phyloP scores from a whole-genome alignment of 371 early-diverging fungal genomes.

The Rhizomucor pusillus region DNA sequence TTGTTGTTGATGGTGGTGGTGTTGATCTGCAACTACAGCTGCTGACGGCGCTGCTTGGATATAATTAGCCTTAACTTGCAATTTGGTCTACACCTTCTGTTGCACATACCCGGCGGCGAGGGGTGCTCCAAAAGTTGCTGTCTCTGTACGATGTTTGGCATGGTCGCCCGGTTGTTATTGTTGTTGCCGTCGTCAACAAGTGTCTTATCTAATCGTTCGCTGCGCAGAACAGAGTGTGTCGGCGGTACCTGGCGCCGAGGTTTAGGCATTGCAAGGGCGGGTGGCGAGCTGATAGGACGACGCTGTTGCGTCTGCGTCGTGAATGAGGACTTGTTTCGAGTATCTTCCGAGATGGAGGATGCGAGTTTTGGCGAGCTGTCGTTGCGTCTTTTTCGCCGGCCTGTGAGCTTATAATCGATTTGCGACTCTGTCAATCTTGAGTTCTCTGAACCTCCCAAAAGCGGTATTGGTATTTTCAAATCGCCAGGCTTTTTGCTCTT shows the following conservation, averaged over 20 bases:
- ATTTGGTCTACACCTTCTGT: not conserved
- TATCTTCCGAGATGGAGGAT: conserved; percentile 1
- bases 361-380: conserved; percentile 2
- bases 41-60: too few species aligned
- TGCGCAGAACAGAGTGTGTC: conserved; percentile 5
- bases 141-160: not conserved
- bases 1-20: too few species aligned
- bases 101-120: too few species aligned
- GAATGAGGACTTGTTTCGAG: not conserved
- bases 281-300: conserved; percentile 17
- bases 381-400: not conserved
- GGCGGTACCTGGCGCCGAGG: conserved; percentile 12
- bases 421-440: conserved; percentile 7
- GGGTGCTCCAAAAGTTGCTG: not conserved
- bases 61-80: too few species aligned
- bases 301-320: not conserved
- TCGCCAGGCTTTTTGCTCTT: conserved; percentile 9
- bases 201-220: conserved; percentile 12
- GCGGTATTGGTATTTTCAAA: conserved; percentile 12
- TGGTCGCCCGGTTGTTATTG: not conserved
- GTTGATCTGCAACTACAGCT: too few species aligned
- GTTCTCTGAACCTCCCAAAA: conserved; percentile 13
- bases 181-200: conserved; percentile 1
- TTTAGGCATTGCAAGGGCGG: conserved; percentile 14
- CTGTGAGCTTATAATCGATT: conserved; percentile 8